Conservation (phyloP, 106 monocot species). For the Apostasia ramifera region DNA sequence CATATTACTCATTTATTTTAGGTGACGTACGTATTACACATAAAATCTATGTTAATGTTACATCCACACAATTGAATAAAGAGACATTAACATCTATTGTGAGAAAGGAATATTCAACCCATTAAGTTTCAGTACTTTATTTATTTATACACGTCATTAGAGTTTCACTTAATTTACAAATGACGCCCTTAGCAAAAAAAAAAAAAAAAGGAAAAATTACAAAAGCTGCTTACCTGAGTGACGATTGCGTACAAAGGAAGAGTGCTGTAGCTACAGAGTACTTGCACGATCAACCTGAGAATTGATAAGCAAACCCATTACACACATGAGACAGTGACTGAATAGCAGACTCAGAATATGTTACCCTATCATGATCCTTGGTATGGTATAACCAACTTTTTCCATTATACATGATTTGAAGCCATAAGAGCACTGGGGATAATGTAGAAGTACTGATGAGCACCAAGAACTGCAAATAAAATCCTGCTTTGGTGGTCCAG, state of each 20-base stretch:
- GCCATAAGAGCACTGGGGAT: constrained; percentile 52
- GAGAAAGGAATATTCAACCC: no score
- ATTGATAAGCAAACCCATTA: neutral
- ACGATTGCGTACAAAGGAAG: constrained; percentile 89
- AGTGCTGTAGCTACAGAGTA: constrained; percentile 90
- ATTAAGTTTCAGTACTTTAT: no score
- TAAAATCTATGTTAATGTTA: no score
- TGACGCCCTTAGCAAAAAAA: neutral
- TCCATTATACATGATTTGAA: constrained; percentile 82
- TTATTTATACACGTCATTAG: no score
- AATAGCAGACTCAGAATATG: neutral
- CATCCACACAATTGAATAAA: no score
- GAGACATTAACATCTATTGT: no score
- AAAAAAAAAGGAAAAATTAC: no score
- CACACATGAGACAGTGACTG: neutral
- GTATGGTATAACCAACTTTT: constrained; percentile 46
- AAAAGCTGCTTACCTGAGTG: constrained; percentile 42
- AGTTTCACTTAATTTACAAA: neutral
- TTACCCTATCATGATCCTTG: constrained; percentile 71
- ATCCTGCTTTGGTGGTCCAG: neutral
- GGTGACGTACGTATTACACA: no score
- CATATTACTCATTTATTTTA: no score
- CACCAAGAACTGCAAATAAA: neutral
- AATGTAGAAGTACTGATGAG: neutral
- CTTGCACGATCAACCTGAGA: constrained; percentile 50